These are phyloP conservation scores for Pisolithus albus DNA, from an alignment of 768 basidiomycete genomes.

Conservation along the genomic window DNA sequence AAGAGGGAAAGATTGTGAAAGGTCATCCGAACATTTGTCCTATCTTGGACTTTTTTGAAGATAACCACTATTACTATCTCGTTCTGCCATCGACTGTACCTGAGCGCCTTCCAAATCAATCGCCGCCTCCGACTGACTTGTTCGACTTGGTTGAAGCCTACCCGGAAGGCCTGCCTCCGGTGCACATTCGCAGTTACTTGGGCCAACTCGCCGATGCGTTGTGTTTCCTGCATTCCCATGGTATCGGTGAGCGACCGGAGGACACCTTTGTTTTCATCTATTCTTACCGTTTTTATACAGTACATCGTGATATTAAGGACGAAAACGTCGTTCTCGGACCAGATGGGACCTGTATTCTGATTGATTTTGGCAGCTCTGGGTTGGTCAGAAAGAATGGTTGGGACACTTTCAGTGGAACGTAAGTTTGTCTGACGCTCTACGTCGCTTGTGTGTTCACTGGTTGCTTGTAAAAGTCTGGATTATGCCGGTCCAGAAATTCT, in stretches of 20 bases:
- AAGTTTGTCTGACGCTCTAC: conserved; percentile 31
- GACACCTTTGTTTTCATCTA: conserved; percentile 1
- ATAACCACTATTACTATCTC: conserved; percentile 92
- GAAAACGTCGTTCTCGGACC: conserved; percentile 88
- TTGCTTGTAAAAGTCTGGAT: conserved; percentile 51
- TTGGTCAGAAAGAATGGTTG: conserved; percentile 77
- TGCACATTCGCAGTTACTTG: conserved; percentile 72
- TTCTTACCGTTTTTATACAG: conserved; percentile 30
- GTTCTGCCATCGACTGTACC: conserved; percentile 75
- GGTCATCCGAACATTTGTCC: conserved; percentile 96
- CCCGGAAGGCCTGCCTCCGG: conserved; percentile 76
- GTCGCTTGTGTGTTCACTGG: conserved; percentile 8
- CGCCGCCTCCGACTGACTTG: conserved; percentile 67
- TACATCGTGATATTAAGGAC: conserved; percentile 97
- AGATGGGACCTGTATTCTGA: conserved; percentile 78
- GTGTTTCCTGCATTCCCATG: conserved; percentile 81
- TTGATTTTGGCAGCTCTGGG: conserved; percentile 95
- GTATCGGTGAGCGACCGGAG: conserved; percentile 60
- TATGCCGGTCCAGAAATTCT: conserved; percentile 97
- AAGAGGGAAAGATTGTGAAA: conserved; percentile 62
- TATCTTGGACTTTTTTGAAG: conserved; percentile 94
- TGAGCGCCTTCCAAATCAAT: conserved; percentile 44
- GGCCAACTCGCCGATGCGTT: conserved; percentile 93
- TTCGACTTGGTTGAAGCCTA: conserved; percentile 92
- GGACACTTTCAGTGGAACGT: conserved; percentile 94